A percentile compares a stretch with the other conserved stretches of the same genome.
These are phyloP conservation scores for Fonsecaea pedrosoi DNA, from an alignment of 2,329 filamentous ascomycete species.

Conservation along the genomic window DNA sequence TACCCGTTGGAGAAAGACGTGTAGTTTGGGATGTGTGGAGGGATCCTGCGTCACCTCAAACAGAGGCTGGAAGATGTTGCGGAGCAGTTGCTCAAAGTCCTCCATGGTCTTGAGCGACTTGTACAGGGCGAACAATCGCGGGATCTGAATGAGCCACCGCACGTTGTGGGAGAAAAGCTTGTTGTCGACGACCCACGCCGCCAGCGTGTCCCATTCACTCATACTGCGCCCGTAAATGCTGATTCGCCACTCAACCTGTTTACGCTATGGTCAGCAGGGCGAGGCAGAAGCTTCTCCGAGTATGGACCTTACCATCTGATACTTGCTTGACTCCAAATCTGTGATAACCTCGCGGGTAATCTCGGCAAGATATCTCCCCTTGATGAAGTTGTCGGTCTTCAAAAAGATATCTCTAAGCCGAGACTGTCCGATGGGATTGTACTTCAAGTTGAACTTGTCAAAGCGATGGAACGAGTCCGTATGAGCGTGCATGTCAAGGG, in stretches of 20 bases:
- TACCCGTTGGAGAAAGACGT: slow-evolving; percentile 91
- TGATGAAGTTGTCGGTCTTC: slow-evolving; percentile 97
- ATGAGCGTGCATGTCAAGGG: slow-evolving; percentile 98
- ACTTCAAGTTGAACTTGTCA: slow-evolving; percentile 99
- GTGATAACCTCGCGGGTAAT: slow-evolving; percentile 98
- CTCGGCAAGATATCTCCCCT: slow-evolving; percentile 93
- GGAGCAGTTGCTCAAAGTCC: slow-evolving; percentile 86
- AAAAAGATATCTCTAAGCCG: slow-evolving; percentile 96
- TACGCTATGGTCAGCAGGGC: slow-evolving; percentile 9
- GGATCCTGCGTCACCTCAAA: slow-evolving; percentile 95
- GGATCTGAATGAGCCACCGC: slow-evolving; percentile 94
- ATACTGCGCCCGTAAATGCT: slow-evolving; percentile 92
- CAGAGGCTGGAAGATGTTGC: slow-evolving; percentile 89
- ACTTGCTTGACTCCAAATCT: slow-evolving; percentile 97
- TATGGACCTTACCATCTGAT: slow-evolving; percentile 76
- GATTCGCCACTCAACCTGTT: slow-evolving; percentile 86
- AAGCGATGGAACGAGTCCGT: slow-evolving; percentile 98
- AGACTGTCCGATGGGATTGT: slow-evolving; percentile 96
- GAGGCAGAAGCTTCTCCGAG: neutral
- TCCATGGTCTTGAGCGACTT: slow-evolving; percentile 86
- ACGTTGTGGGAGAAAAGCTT: slow-evolving; percentile 98
- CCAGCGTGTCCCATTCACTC: slow-evolving; percentile 97
- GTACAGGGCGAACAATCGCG: slow-evolving; percentile 93
- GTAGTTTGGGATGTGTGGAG: slow-evolving; percentile 84
- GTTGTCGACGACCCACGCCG: slow-evolving; percentile 96